Evolutionary conservation across 2,329 filamentous ascomycete species (phyloP).

Genomic region (Scleromitrula shiraiana): DNA sequence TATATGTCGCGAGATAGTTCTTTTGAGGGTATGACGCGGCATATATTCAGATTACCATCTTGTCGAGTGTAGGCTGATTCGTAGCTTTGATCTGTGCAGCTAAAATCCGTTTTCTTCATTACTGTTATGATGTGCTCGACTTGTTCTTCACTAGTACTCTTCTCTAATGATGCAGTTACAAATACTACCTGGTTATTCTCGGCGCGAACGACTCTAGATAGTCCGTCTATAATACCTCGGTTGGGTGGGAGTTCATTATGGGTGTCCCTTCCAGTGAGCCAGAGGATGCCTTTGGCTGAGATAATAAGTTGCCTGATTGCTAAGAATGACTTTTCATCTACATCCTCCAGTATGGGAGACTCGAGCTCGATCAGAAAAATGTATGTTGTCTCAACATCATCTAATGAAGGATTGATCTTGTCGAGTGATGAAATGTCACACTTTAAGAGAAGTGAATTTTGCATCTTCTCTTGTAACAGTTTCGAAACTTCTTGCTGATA

Average conservation of each 20-base stretch:
- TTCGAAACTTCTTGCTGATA: too few species aligned
- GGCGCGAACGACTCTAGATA: not conserved
- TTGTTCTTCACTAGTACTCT: too few species aligned
- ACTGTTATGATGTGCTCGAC: not conserved
- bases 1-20: too few species aligned
- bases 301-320: not conserved
- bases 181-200: not conserved
- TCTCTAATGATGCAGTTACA: not conserved
- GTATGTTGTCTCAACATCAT: too few species aligned
- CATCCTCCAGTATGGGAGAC: slow-evolving; percentile 4
- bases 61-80: too few species aligned
- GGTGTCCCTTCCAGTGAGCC: not conserved
- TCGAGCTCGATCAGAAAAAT: slow-evolving; percentile 3
- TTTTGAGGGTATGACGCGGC: too few species aligned
- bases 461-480: too few species aligned
- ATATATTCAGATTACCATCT: too few species aligned
- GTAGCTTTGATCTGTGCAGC: too few species aligned
- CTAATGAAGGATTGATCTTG: too few species aligned
- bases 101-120: not conserved
- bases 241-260: not conserved
- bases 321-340: not conserved
- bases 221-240: not conserved
- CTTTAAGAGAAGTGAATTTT: too few species aligned
- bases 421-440: not conserved
- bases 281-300: not conserved